Evolutionary conservation across 768 basidiomycete species (phyloP), one percentile per base, ranked within the genome.

Genomic region (Symmetrospora coprosmae): DNA sequence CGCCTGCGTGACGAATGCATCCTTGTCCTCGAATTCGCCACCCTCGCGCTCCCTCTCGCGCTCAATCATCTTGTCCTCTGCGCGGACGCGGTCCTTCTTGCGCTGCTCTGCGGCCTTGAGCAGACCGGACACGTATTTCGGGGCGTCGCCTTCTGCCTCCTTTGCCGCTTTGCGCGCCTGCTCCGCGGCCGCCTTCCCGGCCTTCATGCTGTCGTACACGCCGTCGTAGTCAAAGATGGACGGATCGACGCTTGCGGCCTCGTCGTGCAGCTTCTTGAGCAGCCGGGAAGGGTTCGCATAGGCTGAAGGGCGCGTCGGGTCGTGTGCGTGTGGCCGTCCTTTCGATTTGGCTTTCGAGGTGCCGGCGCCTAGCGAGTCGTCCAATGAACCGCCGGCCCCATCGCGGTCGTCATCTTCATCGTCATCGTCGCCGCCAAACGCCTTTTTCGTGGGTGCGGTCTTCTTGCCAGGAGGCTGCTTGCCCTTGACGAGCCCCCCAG

Each of bases 61-160:
- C 71, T 91, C 86, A 71, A 96, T 84, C 85, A 92, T 85, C 77
- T 97, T 96, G 74, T 97, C 92, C 73, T 99, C 94, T 0, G 94
- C 94, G 53, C 90, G 79, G 11, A 97, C 74, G 68, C 87, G 80
- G 72, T 99, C 94, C 47, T 92, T 72, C 67, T 83, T 81, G 25
- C 94, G 79, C 27, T 88, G 88, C n/a, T 82, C 81, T 28, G 94
- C 90, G 7, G 87, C 80, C 16, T 75, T 74, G 1, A 97, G 75
- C 33, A 97, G 79, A 25, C 78, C 80, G 37, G 79, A 78, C 51
- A 97, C 94, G 69, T 97, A 97, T 75, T 94, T 96, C 0, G 92
- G 92, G 87, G 91, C 66, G 37, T 91, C 89, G 62, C 87, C 78
- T 66, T 83, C 83, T 62, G 80, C 80, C 2, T 81, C 69, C 65